phyloP scores from a whole-genome alignment of 257 asterid species.

The Scutellaria baicalensis region DNA sequence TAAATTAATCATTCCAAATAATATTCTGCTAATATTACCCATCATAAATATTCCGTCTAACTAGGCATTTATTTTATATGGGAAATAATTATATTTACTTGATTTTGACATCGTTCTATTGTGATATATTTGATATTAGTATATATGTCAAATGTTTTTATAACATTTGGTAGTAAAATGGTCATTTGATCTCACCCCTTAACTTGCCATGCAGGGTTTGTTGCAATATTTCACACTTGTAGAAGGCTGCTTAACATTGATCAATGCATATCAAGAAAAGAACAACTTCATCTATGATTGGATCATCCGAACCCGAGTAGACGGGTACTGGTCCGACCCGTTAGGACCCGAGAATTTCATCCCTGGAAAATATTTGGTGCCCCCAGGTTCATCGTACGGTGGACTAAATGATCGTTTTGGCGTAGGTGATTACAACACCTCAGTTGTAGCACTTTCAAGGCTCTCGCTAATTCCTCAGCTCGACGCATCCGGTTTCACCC shows the following conservation, averaged over 20 bases:
- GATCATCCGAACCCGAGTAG: conserved; percentile 86
- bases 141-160: neutral
- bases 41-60: no score
- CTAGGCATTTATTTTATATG: neutral
- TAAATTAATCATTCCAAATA: no score
- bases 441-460: conserved; percentile 77
- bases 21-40: no score
- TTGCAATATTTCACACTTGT: conserved; percentile 84
- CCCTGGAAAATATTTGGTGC: conserved; percentile 65
- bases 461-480: conserved; percentile 65
- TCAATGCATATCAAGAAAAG: conserved; percentile 44
- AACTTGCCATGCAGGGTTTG: conserved; percentile 48
- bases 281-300: conserved; percentile 85
- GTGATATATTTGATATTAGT: neutral
- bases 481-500: conserved; percentile 46
- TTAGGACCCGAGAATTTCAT: conserved; percentile 50
- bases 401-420: conserved; percentile 94
- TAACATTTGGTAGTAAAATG: neutral
- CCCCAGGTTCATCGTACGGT: conserved; percentile 77
- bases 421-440: conserved; percentile 69
- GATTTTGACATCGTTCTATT: neutral
- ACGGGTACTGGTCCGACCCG: conserved; percentile 75
- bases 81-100: neutral
- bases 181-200: conserved; percentile 11
- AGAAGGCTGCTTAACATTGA: conserved; percentile 79